Conservation (phyloP, 2,329 filamentous ascomycete species). For the Cladosporium colombiae region DNA sequence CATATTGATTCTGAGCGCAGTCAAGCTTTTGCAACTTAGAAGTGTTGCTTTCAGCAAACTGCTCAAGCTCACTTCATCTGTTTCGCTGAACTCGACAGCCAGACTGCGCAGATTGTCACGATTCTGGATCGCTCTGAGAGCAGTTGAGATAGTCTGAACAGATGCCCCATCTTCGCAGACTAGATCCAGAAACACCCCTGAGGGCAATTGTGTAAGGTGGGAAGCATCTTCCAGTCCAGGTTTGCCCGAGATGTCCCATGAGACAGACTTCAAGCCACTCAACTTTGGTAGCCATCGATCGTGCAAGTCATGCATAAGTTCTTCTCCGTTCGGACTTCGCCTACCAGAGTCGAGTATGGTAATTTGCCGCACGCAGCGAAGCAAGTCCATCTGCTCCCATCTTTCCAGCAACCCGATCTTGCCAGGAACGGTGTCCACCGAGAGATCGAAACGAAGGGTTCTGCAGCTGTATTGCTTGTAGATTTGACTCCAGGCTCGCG, state of each 20-base stretch:
- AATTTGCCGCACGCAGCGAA: not conserved
- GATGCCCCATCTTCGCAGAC: not conserved
- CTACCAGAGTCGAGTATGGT: not conserved
- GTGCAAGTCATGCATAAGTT: not conserved
- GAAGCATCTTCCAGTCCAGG: not conserved
- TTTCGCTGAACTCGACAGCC: not conserved
- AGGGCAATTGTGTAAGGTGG: not conserved
- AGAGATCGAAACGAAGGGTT: not conserved
- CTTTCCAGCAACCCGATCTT: not conserved
- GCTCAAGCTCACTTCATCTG: not conserved
- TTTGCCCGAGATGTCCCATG: not conserved
- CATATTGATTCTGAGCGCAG: not conserved
- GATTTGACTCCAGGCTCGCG: not conserved
- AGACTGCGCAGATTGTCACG: not conserved
- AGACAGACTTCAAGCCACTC: not conserved
- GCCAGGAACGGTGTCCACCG: not conserved
- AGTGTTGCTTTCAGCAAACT: not conserved
- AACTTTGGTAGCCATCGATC: conserved; percentile 1
- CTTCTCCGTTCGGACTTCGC: not conserved
- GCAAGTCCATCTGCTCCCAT: not conserved
- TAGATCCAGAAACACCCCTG: not conserved
- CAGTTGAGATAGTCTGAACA: not conserved
- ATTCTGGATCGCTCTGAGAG: not conserved
- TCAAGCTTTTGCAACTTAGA: not conserved
- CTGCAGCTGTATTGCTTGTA: not conserved